A percentile compares a stretch with the other conserved stretches of the same genome.
Evolutionary conservation across 768 basidiomycete species (phyloP).

Genomic region (Russula foetens): DNA sequence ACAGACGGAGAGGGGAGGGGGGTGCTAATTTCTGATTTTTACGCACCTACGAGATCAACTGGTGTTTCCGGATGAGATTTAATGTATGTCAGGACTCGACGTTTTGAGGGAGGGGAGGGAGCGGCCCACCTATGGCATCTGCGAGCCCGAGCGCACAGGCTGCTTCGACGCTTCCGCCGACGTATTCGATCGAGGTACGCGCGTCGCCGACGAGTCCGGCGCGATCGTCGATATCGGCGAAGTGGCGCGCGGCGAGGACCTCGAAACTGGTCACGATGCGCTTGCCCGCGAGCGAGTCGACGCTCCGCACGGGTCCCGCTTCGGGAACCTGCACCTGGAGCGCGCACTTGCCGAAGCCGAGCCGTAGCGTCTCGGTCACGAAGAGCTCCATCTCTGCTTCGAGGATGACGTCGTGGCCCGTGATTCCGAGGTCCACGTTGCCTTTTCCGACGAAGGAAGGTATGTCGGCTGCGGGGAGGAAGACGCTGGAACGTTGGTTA

Average conservation of each 20-base stretch:
- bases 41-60: conserved; percentile 94
- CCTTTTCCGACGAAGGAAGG: conserved; percentile 98
- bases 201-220: conserved; percentile 44
- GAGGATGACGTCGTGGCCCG: conserved; percentile 94
- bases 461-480: conserved; percentile 94
- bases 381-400: conserved; percentile 76
- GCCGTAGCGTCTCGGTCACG: conserved; percentile 70
- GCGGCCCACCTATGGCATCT: conserved; percentile 81
- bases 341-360: conserved; percentile 90
- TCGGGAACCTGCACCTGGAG: conserved; percentile 92
- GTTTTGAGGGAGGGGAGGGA: neutral
- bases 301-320: conserved; percentile 50
- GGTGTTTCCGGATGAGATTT: too few relatives aligned
- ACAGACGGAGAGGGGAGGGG: neutral
- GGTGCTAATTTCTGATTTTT: neutral
- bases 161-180: conserved; percentile 97
- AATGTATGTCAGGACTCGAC: too few relatives aligned
- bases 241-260: conserved; percentile 75
- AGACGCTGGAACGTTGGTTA: conserved; percentile 50
- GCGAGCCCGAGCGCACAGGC: conserved; percentile 94
- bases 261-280: conserved; percentile 94
- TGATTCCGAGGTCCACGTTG: conserved; percentile 93
- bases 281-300: conserved; percentile 81
- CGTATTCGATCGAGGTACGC: conserved; percentile 83
- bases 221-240: conserved; percentile 52